Evolutionary conservation across 108 stramenopile species (phyloP).

Genomic region (Skeletonema potamos): DNA sequence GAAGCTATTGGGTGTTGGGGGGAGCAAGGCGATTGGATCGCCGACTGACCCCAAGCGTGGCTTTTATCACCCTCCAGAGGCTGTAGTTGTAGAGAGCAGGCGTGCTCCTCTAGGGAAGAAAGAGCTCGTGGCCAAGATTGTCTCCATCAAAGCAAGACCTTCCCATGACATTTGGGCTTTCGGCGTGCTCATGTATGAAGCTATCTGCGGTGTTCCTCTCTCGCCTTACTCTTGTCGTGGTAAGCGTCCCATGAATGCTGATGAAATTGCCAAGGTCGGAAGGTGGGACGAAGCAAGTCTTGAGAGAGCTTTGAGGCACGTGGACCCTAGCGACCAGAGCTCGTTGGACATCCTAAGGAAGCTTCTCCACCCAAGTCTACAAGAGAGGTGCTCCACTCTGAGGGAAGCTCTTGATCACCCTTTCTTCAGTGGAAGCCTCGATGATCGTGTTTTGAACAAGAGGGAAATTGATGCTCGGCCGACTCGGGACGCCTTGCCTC

Average conservation of each 20-base stretch:
- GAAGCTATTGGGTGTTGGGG: constrained; percentile 85
- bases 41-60: constrained; percentile 81
- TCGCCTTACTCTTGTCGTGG: constrained; percentile 83
- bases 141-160: constrained; percentile 66
- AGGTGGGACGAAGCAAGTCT: constrained; percentile 77
- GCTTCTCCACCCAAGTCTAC: constrained; percentile 75
- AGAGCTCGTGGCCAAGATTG: constrained; percentile 58
- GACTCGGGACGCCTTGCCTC: constrained; percentile 1
- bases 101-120: constrained; percentile 64
- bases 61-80: constrained; percentile 86
- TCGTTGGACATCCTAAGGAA: constrained; percentile 61
- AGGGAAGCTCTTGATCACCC: constrained; percentile 77
- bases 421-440: constrained; percentile 56
- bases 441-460: constrained; percentile 18
- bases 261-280: constrained; percentile 75
- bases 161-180: constrained; percentile 88
- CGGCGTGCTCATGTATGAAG: constrained; percentile 81
- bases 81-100: constrained; percentile 74
- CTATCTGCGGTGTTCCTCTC: constrained; percentile 73
- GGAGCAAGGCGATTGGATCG: constrained; percentile 71
- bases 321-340: constrained; percentile 43
- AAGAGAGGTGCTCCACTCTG: constrained; percentile 59
- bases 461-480: constrained; percentile 10
- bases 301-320: constrained; percentile 64
- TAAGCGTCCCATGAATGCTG: constrained; percentile 73